Evolutionary conservation across 495 filamentous ascomycete species (phyloP).

Genomic region (Parmelia sp.): DNA sequence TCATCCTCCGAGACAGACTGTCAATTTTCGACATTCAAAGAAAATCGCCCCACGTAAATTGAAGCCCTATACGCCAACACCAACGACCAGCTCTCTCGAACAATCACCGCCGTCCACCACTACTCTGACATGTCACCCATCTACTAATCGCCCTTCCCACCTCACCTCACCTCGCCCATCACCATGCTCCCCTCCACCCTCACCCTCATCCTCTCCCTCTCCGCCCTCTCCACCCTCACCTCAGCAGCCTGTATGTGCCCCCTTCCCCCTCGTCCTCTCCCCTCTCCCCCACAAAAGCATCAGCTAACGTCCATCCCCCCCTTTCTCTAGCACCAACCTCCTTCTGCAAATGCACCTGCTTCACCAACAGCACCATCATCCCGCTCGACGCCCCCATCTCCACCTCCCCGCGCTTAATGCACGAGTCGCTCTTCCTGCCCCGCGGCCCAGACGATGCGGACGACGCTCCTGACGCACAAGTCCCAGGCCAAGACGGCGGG

Average conservation of each 20-base stretch:
- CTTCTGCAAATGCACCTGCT: constrained; percentile 98
- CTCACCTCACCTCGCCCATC: neutral
- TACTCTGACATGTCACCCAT: neutral
- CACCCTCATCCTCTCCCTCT: constrained; percentile 4
- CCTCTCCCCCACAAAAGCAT: neutral
- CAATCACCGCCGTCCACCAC: too few species aligned
- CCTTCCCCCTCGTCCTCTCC: neutral
- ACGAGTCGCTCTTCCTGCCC: constrained; percentile 21
- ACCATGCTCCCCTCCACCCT: neutral
- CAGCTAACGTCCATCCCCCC: neutral
- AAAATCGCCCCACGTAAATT: too few species aligned
- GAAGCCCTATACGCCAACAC: too few species aligned
- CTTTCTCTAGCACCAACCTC: constrained; percentile 49
- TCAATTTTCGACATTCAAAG: too few species aligned
- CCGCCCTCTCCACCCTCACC: constrained; percentile 14
- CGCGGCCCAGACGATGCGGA: constrained; percentile 29
- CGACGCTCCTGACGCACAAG: too few species aligned
- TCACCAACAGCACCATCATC: constrained; percentile 87
- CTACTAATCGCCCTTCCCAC: neutral
- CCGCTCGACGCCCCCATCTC: constrained; percentile 49
- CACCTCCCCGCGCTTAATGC: constrained; percentile 28
- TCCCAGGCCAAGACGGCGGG: neutral
- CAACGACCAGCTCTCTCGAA: neutral
- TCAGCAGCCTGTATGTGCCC: constrained; percentile 19
- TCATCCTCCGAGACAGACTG: too few species aligned